These are phyloP conservation scores for Vitis rupestris DNA, from an alignment of 164 flowering plant genomes.

Conservation along the genomic window DNA sequence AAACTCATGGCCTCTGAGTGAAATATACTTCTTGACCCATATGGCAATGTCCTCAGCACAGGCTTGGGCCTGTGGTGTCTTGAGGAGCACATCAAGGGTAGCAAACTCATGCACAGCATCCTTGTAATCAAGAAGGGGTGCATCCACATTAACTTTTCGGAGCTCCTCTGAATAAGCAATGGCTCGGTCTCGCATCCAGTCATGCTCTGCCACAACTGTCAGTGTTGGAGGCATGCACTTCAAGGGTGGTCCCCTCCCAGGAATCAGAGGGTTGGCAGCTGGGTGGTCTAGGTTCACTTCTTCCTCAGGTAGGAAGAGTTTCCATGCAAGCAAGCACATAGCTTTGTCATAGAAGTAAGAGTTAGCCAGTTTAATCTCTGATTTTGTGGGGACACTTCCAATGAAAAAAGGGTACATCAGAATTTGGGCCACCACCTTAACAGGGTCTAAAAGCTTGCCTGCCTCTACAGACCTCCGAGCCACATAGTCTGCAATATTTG, in stretches of 20 bases:
- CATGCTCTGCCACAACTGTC: constrained; percentile 73
- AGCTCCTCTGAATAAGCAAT: constrained; percentile 79
- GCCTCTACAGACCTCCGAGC: constrained; percentile 62
- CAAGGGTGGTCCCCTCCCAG: constrained; percentile 53
- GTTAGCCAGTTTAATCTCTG: constrained; percentile 68
- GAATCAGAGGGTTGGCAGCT: constrained; percentile 67
- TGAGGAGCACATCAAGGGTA: constrained; percentile 68
- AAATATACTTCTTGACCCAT: constrained; percentile 77
- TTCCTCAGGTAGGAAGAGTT: constrained; percentile 62
- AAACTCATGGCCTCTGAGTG: constrained; percentile 72
- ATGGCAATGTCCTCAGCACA: constrained; percentile 77
- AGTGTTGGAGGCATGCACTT: constrained; percentile 75
- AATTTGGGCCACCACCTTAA: constrained; percentile 77
- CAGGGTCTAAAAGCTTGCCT: constrained; percentile 63
- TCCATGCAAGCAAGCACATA: constrained; percentile 71
- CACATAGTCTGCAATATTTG: constrained; percentile 72
- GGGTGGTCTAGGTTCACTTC: constrained; percentile 65
- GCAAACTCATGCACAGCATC: constrained; percentile 75
- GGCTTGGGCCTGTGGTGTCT: constrained; percentile 76
- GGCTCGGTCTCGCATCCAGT: constrained; percentile 80
- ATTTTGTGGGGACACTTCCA: constrained; percentile 65
- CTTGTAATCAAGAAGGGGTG: constrained; percentile 75
- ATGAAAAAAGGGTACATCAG: constrained; percentile 74
- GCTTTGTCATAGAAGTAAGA: constrained; percentile 78
- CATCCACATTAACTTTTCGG: constrained; percentile 71